A percentile compares a stretch with the other conserved stretches of the same genome.
Conservation (phyloP, 2,329 filamentous ascomycete species). For the Didymella glomerata region DNA sequence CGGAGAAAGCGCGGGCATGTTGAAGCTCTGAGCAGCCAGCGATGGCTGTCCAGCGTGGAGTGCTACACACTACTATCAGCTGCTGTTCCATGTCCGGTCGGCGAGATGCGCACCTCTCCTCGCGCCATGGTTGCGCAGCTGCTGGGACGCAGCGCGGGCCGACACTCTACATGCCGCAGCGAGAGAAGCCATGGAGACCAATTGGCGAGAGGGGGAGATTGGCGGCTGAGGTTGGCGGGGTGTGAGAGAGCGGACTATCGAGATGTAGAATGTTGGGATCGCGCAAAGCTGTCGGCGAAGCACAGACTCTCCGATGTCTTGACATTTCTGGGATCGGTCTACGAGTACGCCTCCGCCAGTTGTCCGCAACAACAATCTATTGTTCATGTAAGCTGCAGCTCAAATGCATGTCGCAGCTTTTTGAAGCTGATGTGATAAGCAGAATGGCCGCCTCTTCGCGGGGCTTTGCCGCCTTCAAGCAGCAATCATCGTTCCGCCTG, state of each 20-base stretch:
- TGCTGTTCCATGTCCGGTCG: conserved; percentile 19
- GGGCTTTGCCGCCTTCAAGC: conserved; percentile 40
- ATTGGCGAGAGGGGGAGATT: conserved; percentile 33
- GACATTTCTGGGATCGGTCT: conserved; percentile 18
- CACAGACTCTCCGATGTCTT: conserved; percentile 14
- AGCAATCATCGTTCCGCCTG: conserved; percentile 41
- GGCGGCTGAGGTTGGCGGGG: conserved; percentile 26
- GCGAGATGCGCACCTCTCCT: conserved; percentile 63
- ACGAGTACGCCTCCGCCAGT: conserved; percentile 8
- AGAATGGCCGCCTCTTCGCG: conserved; percentile 47
- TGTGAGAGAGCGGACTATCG: conserved; percentile 23
- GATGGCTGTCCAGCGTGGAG: conserved; percentile 69
- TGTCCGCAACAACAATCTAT: conserved; percentile 1
- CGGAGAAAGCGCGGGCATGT: conserved; percentile 88
- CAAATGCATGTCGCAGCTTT: neutral
- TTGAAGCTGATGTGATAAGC: neutral
- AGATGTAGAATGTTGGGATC: conserved; percentile 48
- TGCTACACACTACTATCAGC: conserved; percentile 57
- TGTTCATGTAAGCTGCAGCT: conserved; percentile 5
- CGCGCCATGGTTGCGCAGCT: conserved; percentile 61
- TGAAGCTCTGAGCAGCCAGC: conserved; percentile 83
- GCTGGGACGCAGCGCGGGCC: conserved; percentile 65
- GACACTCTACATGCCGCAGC: conserved; percentile 70
- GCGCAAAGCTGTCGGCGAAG: conserved; percentile 35
- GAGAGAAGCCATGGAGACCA: conserved; percentile 69